phyloP scores from a whole-genome alignment of 345 rosid genomes.

The Eucalyptus virginea region DNA sequence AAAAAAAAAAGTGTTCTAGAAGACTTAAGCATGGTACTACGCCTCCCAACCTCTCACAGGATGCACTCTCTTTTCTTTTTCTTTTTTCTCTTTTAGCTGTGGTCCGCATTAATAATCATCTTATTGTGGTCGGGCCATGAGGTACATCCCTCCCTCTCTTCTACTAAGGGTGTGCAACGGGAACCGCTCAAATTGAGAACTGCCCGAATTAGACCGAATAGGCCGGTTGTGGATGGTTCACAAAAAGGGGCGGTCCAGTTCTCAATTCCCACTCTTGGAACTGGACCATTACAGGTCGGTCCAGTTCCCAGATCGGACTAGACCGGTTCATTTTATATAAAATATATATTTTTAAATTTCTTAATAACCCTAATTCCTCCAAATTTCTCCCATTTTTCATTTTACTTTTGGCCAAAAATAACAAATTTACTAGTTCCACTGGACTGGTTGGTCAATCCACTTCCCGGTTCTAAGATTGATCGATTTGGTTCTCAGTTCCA shows the following conservation, averaged over 20 bases:
- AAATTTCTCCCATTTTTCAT: too few species aligned
- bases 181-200: fast-evolving
- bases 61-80: neutral
- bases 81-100: neutral
- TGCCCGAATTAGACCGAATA: fast-evolving
- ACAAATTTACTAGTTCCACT: too few species aligned
- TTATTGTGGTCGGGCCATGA: neutral
- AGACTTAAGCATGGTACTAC: neutral
- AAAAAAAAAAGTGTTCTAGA: neutral
- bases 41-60: neutral
- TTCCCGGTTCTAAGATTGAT: too few species aligned
- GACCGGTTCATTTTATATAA: too few species aligned
- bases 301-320: fast-evolving
- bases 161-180: too few species aligned
- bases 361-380: too few species aligned
- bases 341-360: too few species aligned
- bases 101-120: neutral
- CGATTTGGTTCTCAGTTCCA: fast-evolving
- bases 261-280: too few species aligned
- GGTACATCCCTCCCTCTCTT: neutral
- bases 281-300: fast-evolving
- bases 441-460: too few species aligned
- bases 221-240: fast-evolving
- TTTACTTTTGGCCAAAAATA: too few species aligned
- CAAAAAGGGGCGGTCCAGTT: too few species aligned